Percentiles rank a stretch among this genome's conserved stretches.
Conservation (phyloP, 1,284 basidiomycete genomes). For the Testicularia cyperi region DNA sequence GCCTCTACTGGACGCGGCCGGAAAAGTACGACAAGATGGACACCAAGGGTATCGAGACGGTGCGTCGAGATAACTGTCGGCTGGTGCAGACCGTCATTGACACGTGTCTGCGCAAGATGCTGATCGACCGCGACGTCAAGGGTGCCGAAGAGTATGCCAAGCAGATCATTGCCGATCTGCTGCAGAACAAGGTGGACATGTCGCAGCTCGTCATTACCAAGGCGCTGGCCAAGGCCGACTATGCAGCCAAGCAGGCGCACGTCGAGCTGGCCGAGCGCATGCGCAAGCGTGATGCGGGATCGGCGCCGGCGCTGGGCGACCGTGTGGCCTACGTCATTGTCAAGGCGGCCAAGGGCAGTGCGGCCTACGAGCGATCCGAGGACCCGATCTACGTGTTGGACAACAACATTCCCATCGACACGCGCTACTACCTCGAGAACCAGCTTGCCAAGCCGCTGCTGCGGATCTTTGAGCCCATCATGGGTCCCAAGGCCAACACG, state of each 20-base stretch:
- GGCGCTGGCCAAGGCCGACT: slow-evolving; percentile 57
- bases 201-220: slow-evolving; percentile 60
- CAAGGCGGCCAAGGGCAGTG: slow-evolving; percentile 57
- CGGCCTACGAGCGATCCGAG: slow-evolving; percentile 58
- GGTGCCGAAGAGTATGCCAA: slow-evolving; percentile 59
- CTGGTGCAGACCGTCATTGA: slow-evolving; percentile 60
- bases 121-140: slow-evolving; percentile 59
- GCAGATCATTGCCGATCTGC: slow-evolving; percentile 56
- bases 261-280: slow-evolving; percentile 59
- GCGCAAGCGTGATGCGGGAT: slow-evolving; percentile 58
- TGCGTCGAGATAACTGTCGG: slow-evolving; percentile 59
- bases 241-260: slow-evolving; percentile 59
- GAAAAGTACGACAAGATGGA: slow-evolving; percentile 60
- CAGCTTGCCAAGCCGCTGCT: slow-evolving; percentile 59
- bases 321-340: slow-evolving; percentile 60
- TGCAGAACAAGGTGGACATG: slow-evolving; percentile 60
- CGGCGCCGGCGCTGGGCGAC: slow-evolving; percentile 57
- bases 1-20: slow-evolving; percentile 57
- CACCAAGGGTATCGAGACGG: slow-evolving; percentile 60
- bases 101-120: slow-evolving; percentile 59
- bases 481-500: slow-evolving; percentile 47
- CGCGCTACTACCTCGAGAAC: slow-evolving; percentile 59
- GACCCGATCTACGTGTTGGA: slow-evolving; percentile 59
- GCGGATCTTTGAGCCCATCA: slow-evolving; percentile 60
- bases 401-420: slow-evolving; percentile 60